Conservation (phyloP, 495 filamentous ascomycete species). For the Bathelium albidoporum region DNA sequence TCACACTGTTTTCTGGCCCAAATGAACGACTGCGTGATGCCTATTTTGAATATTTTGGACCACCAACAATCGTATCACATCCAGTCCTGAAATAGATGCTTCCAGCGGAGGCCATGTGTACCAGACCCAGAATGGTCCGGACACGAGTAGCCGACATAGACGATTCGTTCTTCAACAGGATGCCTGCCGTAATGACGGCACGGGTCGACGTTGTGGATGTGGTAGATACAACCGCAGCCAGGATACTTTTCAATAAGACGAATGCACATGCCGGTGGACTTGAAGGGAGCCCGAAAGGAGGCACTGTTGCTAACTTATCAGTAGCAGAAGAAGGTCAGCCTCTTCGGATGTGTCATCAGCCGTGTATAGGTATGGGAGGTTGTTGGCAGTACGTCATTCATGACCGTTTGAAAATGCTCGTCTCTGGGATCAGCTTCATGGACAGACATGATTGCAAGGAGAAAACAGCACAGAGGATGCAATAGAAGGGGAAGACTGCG, state of each 20-base stretch:
- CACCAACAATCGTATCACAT: no score
- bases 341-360: neutral
- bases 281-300: neutral
- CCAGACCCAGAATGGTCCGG: conserved; percentile 11
- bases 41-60: neutral
- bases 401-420: neutral
- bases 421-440: neutral
- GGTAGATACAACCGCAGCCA: conserved; percentile 25
- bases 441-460: neutral
- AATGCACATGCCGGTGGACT: conserved; percentile 19
- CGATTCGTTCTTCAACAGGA: conserved; percentile 17
- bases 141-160: conserved; percentile 26
- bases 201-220: conserved; percentile 24
- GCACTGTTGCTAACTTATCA: neutral
- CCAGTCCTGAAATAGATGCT: no score
- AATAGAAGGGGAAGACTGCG: neutral
- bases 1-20: neutral
- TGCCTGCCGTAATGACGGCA: conserved; percentile 23
- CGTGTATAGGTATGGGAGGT: neutral
- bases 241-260: conserved; percentile 25
- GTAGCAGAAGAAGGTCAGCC: neutral
- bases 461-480: neutral
- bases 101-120: no score
- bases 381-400: neutral
- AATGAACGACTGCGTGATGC: neutral